These are phyloP conservation scores for Jasminum sambac DNA, from an alignment of 257 asterid species.

Conservation along the genomic window DNA sequence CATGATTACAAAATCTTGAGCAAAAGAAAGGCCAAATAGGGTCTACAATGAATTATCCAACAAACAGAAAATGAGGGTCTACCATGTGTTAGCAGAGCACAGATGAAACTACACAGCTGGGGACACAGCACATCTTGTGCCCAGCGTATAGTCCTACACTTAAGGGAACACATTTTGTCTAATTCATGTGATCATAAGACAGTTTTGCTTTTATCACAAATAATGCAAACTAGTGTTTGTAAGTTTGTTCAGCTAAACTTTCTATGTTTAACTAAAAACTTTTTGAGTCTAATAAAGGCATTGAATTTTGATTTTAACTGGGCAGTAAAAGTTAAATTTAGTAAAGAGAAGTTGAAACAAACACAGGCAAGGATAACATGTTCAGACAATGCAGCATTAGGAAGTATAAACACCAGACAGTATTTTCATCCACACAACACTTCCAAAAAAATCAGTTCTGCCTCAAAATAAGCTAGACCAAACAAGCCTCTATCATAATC, in stretches of 20 bases:
- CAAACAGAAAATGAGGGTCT: constrained; percentile 14
- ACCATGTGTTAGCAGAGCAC: constrained; percentile 23
- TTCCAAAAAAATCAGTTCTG: no score
- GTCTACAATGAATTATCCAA: background rate
- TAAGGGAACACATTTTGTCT: background rate
- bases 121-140: constrained; percentile 18
- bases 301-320: no score
- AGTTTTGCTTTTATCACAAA: background rate
- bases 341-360: no score
- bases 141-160: constrained; percentile 7
- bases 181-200: background rate
- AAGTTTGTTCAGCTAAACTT: no score
- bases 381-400: background rate
- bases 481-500: background rate
- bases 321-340: no score
- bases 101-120: constrained; percentile 1
- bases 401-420: background rate
- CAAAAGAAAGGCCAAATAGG: background rate
- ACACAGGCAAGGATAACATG: background rate
- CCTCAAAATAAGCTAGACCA: no score
- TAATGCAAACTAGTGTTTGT: background rate
- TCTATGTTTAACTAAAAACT: no score
- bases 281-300: no score
- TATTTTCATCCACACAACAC: no score
- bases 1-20: no score